These are phyloP conservation scores for Penicillium fuscoglaucum DNA, from an alignment of 2,329 filamentous ascomycete genomes.

Conservation along the genomic window DNA sequence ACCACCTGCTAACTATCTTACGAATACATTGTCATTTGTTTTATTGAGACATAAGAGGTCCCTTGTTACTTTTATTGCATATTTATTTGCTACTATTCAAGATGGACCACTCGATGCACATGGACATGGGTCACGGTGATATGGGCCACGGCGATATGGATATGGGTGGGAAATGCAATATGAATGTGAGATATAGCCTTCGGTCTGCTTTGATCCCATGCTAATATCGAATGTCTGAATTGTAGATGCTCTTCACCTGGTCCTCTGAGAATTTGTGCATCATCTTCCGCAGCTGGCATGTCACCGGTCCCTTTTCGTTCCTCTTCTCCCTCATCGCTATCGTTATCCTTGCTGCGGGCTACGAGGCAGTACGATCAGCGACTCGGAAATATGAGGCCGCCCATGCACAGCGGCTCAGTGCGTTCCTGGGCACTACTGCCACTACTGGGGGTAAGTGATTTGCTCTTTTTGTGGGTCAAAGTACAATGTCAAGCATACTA, in stretches of 20 bases:
- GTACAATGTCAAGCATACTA: background rate
- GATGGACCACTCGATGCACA: slow-evolving; percentile 46
- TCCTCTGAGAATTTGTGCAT: slow-evolving; percentile 91
- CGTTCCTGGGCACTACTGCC: slow-evolving; percentile 38
- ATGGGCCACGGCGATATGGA: slow-evolving; percentile 56
- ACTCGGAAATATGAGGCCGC: slow-evolving; percentile 72
- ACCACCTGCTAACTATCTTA: background rate
- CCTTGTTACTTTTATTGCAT: background rate
- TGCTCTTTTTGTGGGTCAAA: slow-evolving; percentile 6
- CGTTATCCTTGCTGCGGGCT: slow-evolving; percentile 81
- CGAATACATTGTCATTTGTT: background rate
- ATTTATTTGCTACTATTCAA: background rate
- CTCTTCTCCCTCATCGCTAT: slow-evolving; percentile 80
- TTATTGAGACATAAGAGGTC: background rate
- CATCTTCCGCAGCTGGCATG: slow-evolving; percentile 87
- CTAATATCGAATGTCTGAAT: slow-evolving; percentile 11
- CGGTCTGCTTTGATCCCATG: background rate
- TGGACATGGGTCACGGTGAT: slow-evolving; percentile 54
- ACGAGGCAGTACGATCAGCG: slow-evolving; percentile 80
- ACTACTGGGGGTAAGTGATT: slow-evolving; percentile 34
- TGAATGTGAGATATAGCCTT: slow-evolving; percentile 68
- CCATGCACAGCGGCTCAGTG: slow-evolving; percentile 52
- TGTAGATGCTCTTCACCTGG: slow-evolving; percentile 97
- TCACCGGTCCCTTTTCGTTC: slow-evolving; percentile 72
- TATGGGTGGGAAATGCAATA: slow-evolving; percentile 72